These are phyloP conservation scores for Cryptococcus depauperatus DNA, from an alignment of 1,284 basidiomycete genomes.

Conservation along the genomic window DNA sequence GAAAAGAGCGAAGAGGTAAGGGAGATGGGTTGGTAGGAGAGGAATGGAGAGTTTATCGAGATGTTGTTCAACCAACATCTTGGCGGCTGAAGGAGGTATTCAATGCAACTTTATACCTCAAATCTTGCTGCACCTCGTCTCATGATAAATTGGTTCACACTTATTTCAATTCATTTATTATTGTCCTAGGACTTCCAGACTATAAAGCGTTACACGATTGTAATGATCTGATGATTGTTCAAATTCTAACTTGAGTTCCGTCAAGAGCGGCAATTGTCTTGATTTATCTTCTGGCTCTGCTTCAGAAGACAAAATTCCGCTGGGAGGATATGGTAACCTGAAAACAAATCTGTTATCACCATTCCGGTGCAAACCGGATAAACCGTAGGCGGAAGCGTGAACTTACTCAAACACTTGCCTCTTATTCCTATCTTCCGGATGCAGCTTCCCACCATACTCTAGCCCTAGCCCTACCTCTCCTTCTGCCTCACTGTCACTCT, in stretches of 20 bases:
- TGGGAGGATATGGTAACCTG: slow-evolving; percentile 14
- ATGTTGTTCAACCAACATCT: background rate
- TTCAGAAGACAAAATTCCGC: slow-evolving; percentile 6
- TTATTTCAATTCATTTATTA: background rate
- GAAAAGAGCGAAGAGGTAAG: background rate
- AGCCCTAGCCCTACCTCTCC: slow-evolving; percentile 21
- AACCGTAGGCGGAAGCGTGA: background rate
- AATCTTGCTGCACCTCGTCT: background rate
- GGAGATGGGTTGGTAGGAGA: background rate
- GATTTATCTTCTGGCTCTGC: slow-evolving; percentile 8
- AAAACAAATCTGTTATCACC: background rate
- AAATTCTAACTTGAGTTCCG: slow-evolving; percentile 40
- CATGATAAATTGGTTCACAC: background rate
- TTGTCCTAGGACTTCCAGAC: slow-evolving; percentile 27
- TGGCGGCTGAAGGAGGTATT: background rate
- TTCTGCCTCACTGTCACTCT: slow-evolving; percentile 13
- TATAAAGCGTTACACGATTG: slow-evolving; percentile 43
- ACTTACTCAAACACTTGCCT: slow-evolving; percentile 43
- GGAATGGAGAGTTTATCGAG: background rate
- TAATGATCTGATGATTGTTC: slow-evolving; percentile 42
- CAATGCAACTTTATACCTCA: background rate
- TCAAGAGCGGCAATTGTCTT: slow-evolving; percentile 13
- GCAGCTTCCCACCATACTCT: slow-evolving; percentile 33
- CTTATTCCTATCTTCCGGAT: slow-evolving; percentile 40
- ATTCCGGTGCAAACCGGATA: too few relatives aligned